Evolutionary conservation across 140 eudicot genomes (phyloP), one percentile per base, ranked within the genome.

Genomic region (Anethum foeniculum): DNA sequence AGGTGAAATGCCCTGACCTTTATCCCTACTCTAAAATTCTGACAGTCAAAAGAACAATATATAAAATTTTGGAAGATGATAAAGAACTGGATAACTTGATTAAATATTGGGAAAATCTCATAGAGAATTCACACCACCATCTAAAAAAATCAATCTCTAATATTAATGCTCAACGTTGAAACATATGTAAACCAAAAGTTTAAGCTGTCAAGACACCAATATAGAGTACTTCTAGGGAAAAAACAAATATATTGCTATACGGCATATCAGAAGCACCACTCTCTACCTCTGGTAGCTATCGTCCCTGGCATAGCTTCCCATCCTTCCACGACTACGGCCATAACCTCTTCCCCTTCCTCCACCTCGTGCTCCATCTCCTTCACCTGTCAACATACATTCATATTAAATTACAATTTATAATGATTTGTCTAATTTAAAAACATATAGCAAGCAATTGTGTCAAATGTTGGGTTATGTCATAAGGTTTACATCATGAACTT

Each of bases 311-410:
- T 82, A 84, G 36, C 84, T 82, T 6, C 83, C 90, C 90, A 85
- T 88, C 85, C 90, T 81, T 81, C 97, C 94, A 85, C 87, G 85
- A 41, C 90, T 92, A 34, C 91, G 87, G 58, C 89, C 92, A 75
- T 87, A 84, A 68, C 84, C 83, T 62, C 88, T 80, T 79, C 90
- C 87, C 52, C 88, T 86, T 23, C 85, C 84, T 4, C 85, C 87
- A 67, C 90, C 92, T 21, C 93, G 8, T 39, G 90, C 82, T 43
- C 88, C 82, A 83, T 86, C 88, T 77, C 89, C 88, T 60, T 80
- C 75, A 80, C 82, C 90, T 76, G 80, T 44, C 41, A 54, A 47
- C 56, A 23, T 32, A 30, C 74, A 25, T 16, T 10, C 48, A 15
- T 34, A 28, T 28, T 5, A 3, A 75, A 46, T 46, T 27, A 46